Evolutionary conservation across 2,329 filamentous ascomycete species (phyloP), one percentile per base, ranked within the genome.

Genomic region (Diaporthe helianthi): DNA sequence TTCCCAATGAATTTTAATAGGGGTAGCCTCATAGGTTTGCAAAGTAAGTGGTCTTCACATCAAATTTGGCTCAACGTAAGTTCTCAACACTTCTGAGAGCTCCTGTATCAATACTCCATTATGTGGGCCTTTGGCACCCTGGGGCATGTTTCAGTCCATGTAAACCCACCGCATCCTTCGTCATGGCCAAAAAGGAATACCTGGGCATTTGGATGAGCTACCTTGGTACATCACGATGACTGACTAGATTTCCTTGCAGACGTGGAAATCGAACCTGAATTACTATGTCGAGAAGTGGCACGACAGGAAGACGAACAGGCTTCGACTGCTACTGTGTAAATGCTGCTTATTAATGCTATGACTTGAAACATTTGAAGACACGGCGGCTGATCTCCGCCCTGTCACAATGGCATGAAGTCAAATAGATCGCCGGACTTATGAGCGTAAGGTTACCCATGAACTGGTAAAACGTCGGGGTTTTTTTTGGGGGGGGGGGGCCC

Each of bases 381-480:
- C 6, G 55, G 31, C 10, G n/a, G 29, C 41, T 9, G 24, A 33
- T 61, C 12, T 60, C 7, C 33, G 41, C n/a, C 41, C 41, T 24
- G 58, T n/a, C 3, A 12, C n/a, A 13, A 29, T 22, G 15, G 38
- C 55, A 60, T 60, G 55, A 60, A 31, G 55, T 46, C 17, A 29
- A 60, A 46, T 22, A 46, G 31, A 31, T 29, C 13, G n/a, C 31
- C 22, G 41, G 29, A 8, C 26, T 9, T 1, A n/a, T 12, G 22
- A 41, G 38, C 5, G 41, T 19, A 44, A 22, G 4, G 8, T 17
- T 26, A 61, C 41, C 29, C 41, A 24, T 13, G 6, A 3, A 26
- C 17, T 49, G 58, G 29, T 49, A 33, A 49, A 63, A 49, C 58
- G 29, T 63, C 58, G 58, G 58, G 12, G 49, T 63, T 63, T n/a